Evolutionary conservation across 1,139 yeast species (phyloP).

Genomic region (Candida frijolesensis): DNA sequence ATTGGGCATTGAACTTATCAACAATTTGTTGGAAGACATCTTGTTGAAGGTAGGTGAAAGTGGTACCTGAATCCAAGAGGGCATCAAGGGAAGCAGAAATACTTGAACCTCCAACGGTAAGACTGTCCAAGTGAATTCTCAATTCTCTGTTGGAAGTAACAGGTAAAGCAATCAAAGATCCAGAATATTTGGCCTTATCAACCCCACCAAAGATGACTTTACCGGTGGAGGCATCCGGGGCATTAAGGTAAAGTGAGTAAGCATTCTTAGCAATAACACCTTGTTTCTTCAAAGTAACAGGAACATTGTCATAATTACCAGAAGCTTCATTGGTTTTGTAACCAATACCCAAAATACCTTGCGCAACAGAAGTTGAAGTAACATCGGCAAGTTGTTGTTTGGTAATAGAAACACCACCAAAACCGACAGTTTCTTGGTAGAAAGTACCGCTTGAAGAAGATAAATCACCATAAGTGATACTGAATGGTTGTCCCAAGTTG

Average conservation of each 20-base stretch:
- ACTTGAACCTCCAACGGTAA: neutral
- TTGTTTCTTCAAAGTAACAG: slow-evolving; percentile 27
- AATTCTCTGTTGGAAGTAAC: slow-evolving; percentile 8
- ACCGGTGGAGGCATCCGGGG: slow-evolving; percentile 24
- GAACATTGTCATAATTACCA: slow-evolving; percentile 32
- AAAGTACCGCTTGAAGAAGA: slow-evolving; percentile 51
- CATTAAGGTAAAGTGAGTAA: slow-evolving; percentile 36
- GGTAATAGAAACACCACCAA: slow-evolving; percentile 16
- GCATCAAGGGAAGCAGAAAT: slow-evolving; percentile 1
- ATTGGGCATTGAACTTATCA: slow-evolving; percentile 20
- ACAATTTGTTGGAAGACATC: slow-evolving; percentile 22
- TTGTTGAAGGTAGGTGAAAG: slow-evolving; percentile 29
- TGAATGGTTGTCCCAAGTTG: slow-evolving; percentile 12
- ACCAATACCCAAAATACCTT: slow-evolving; percentile 27
- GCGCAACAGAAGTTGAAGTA: slow-evolving; percentile 11
- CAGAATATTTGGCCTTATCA: slow-evolving; percentile 29
- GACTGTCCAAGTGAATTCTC: slow-evolving; percentile 7
- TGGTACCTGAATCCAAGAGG: slow-evolving; percentile 29
- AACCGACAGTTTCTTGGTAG: slow-evolving; percentile 45
- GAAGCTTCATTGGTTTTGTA: slow-evolving; percentile 14
- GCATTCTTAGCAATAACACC: slow-evolving; percentile 52
- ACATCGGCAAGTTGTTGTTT: slow-evolving; percentile 22
- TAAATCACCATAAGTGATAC: slow-evolving; percentile 15
- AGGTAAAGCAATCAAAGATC: slow-evolving; percentile 18
- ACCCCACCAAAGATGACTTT: slow-evolving; percentile 32